These are phyloP conservation scores for Orbilia ellipsospora DNA, from an alignment of 2,329 filamentous ascomycete species.

Conservation along the genomic window DNA sequence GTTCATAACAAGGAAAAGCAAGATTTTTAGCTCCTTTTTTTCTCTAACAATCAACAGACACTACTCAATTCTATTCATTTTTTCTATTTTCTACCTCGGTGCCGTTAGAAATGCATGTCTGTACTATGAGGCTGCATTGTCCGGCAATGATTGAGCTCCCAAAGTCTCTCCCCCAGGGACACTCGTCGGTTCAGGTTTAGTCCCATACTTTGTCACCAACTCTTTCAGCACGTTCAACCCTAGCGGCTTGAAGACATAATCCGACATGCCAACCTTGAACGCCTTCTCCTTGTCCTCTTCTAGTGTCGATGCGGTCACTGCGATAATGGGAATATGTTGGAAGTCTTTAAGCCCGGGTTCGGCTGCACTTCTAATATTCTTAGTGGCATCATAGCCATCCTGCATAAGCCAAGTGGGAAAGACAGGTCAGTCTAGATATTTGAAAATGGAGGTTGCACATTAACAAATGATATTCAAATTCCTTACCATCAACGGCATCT, in stretches of 20 bases:
- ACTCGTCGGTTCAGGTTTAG: conserved; percentile 12
- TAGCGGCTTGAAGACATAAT: conserved; percentile 57
- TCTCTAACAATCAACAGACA: neutral
- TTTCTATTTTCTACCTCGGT: conserved; percentile 15
- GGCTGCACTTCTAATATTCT: conserved; percentile 56
- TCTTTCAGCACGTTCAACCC: conserved; percentile 55
- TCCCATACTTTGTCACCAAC: conserved; percentile 53
- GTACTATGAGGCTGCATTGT: conserved; percentile 43
- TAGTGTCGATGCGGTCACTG: conserved; percentile 56
- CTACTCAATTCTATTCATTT: neutral
- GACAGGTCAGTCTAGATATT: neutral
- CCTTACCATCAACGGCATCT: conserved; percentile 58
- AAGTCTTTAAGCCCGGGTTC: conserved; percentile 55
- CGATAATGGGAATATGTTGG: conserved; percentile 57
- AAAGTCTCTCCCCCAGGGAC: conserved; percentile 6
- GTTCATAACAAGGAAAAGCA: neutral
- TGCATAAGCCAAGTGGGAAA: neutral
- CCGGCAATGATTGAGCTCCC: conserved; percentile 8
- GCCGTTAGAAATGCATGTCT: conserved; percentile 42
- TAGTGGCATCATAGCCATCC: conserved; percentile 58
- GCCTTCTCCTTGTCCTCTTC: conserved; percentile 57
- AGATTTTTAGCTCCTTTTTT: neutral
- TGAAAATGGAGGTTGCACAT: neutral
- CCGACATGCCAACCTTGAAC: conserved; percentile 57
- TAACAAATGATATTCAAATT: too few relatives aligned